Evolutionary conservation across 768 basidiomycete genomes (phyloP).

Genomic region (Termitomyces sp.): DNA sequence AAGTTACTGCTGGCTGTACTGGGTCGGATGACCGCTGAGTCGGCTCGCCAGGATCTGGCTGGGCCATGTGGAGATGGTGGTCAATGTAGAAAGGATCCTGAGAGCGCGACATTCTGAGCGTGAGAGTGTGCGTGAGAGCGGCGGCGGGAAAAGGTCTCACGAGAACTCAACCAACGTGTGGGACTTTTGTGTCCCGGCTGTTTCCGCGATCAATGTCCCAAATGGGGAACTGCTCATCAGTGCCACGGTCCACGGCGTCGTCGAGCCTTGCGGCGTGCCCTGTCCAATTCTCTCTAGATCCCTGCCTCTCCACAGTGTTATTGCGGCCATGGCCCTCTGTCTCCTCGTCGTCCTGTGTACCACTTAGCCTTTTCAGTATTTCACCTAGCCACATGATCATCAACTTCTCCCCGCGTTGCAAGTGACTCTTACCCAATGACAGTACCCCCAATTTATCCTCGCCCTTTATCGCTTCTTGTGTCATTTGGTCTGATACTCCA

Average conservation of each 20-base stretch:
- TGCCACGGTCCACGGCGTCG: slow-evolving; percentile 1
- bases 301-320: slow-evolving; percentile 23
- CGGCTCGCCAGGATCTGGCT: slow-evolving; percentile 15
- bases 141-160: slow-evolving; percentile 25
- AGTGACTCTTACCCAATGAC: slow-evolving; percentile 32
- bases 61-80: slow-evolving; percentile 38
- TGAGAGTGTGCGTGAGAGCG: slow-evolving; percentile 44
- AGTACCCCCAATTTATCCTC: slow-evolving; percentile 50
- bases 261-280: neutral
- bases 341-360: slow-evolving; percentile 21
- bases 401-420: slow-evolving; percentile 6
- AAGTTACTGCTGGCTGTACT: slow-evolving; percentile 16
- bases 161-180: slow-evolving; percentile 25
- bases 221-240: slow-evolving; percentile 12
- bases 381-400: slow-evolving; percentile 18
- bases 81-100: slow-evolving; percentile 41
- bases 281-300: slow-evolving; percentile 16
- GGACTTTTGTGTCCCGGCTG: slow-evolving; percentile 24
- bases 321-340: slow-evolving; percentile 26
- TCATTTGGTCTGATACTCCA: slow-evolving; percentile 20
- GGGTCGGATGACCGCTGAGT: slow-evolving; percentile 14
- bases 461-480: slow-evolving; percentile 25
- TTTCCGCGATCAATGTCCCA: slow-evolving; percentile 13
- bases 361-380: slow-evolving; percentile 3
- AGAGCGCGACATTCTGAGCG: slow-evolving; percentile 38